Conservation (phyloP, 2,329 filamentous ascomycete genomes). For the Trichoderma hamatum region DNA sequence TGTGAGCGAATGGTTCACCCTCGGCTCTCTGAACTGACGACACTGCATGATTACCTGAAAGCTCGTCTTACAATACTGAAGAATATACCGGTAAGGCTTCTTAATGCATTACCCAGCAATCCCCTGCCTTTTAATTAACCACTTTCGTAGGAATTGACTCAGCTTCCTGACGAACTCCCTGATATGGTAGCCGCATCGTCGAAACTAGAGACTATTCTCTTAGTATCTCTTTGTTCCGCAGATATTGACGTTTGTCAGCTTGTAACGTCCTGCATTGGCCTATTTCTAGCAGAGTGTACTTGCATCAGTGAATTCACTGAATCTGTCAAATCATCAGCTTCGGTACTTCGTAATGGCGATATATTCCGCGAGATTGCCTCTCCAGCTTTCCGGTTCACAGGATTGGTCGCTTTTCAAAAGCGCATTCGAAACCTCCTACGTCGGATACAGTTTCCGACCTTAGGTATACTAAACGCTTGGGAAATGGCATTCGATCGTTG, state of each 20-base stretch:
- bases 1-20: conserved; percentile 53
- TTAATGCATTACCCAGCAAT: not conserved
- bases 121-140: not conserved
- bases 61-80: conserved; percentile 57
- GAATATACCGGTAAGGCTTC: conserved; percentile 49
- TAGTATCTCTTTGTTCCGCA: conserved; percentile 66
- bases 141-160: conserved; percentile 53
- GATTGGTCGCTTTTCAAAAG: conserved; percentile 71
- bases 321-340: conserved; percentile 53
- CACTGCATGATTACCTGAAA: conserved; percentile 60
- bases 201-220: conserved; percentile 63
- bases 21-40: conserved; percentile 48
- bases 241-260: conserved; percentile 67
- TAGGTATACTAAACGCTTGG: conserved; percentile 70
- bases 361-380: conserved; percentile 66
- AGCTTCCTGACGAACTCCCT: conserved; percentile 56
- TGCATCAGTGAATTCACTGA: conserved; percentile 57
- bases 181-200: conserved; percentile 57
- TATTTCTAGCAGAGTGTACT: conserved; percentile 64
- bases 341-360: conserved; percentile 62
- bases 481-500: conserved; percentile 67
- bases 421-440: conserved; percentile 62
- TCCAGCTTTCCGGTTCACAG: conserved; percentile 66
- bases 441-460: conserved; percentile 63
- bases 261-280: conserved; percentile 63